These are phyloP conservation scores for Carex scoparia DNA, from an alignment of 176 grass and related monocot genomes.

Conservation along the genomic window DNA sequence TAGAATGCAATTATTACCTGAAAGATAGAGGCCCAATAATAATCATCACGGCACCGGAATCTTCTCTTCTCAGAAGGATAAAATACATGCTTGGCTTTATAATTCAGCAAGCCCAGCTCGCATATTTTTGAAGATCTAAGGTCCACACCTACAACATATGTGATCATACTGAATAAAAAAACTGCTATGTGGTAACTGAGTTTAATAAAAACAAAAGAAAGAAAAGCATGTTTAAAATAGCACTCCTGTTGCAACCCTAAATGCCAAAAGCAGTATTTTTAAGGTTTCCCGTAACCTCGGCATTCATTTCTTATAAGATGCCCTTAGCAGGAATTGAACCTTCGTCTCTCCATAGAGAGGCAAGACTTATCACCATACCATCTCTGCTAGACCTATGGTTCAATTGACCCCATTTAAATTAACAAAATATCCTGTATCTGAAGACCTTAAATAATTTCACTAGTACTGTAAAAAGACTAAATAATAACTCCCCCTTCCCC, in stretches of 20 bases:
- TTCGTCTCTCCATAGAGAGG: neutral
- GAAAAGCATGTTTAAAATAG: neutral
- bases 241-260: neutral
- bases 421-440: neutral
- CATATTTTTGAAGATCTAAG: slow-evolving; percentile 81
- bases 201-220: slow-evolving; percentile 7
- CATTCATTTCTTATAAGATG: neutral
- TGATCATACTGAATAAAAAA: slow-evolving; percentile 20
- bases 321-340: neutral
- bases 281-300: neutral
- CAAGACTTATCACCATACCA: neutral
- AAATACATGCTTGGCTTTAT: slow-evolving; percentile 85
- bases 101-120: slow-evolving; percentile 79
- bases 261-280: neutral
- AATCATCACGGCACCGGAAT: slow-evolving; percentile 82
- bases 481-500: neutral
- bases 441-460: neutral
- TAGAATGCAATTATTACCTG: slow-evolving; percentile 46
- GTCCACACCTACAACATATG: slow-evolving; percentile 56
- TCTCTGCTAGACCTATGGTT: neutral
- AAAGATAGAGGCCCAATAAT: slow-evolving; percentile 97
- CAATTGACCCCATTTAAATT: neutral
- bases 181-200: neutral
- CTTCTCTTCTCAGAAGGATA: slow-evolving; percentile 63
- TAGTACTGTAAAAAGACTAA: slow-evolving; percentile 5